phyloP scores from a whole-genome alignment of 768 basidiomycete genomes.

The Trametes cubensis region DNA sequence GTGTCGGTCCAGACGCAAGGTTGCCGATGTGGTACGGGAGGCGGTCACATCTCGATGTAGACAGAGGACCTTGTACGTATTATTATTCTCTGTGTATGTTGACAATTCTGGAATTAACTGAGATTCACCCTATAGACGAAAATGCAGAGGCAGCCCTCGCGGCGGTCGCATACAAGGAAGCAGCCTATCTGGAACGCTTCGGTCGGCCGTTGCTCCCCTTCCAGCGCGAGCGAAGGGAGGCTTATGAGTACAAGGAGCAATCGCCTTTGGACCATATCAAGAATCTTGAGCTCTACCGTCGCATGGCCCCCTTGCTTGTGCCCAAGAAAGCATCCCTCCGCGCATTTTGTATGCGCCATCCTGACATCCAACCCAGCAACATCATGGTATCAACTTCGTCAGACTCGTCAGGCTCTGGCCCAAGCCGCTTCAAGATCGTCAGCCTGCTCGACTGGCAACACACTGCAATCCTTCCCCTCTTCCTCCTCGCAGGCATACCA shows the following conservation, averaged over 20 bases:
- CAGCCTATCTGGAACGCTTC: conserved; percentile 50
- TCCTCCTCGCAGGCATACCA: conserved; percentile 52
- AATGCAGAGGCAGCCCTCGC: conserved; percentile 46
- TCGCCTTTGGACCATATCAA: conserved; percentile 46
- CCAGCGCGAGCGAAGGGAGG: conserved; percentile 44
- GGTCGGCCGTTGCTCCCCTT: conserved; percentile 51
- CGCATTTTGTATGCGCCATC: conserved; percentile 53
- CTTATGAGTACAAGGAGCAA: conserved; percentile 49
- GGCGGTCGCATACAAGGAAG: conserved; percentile 48
- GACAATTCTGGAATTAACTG: conserved; percentile 22
- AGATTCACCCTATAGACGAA: conserved; percentile 43
- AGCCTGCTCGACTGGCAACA: conserved; percentile 41
- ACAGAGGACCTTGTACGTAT: too few relatives aligned
- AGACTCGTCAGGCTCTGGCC: conserved; percentile 35
- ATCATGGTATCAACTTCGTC: conserved; percentile 50
- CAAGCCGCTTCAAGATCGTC: conserved; percentile 37
- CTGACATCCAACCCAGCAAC: conserved; percentile 47
- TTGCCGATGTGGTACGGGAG: too few relatives aligned
- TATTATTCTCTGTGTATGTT: too few relatives aligned
- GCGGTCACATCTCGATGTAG: too few relatives aligned
- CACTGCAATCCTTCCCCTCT: conserved; percentile 53
- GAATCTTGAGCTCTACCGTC: conserved; percentile 44
- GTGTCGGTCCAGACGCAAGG: too few relatives aligned
- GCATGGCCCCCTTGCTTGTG: conserved; percentile 50
- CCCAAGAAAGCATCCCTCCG: conserved; percentile 42